Conservation (phyloP, 73 alveolate species). For the Uronychia setigera region DNA sequence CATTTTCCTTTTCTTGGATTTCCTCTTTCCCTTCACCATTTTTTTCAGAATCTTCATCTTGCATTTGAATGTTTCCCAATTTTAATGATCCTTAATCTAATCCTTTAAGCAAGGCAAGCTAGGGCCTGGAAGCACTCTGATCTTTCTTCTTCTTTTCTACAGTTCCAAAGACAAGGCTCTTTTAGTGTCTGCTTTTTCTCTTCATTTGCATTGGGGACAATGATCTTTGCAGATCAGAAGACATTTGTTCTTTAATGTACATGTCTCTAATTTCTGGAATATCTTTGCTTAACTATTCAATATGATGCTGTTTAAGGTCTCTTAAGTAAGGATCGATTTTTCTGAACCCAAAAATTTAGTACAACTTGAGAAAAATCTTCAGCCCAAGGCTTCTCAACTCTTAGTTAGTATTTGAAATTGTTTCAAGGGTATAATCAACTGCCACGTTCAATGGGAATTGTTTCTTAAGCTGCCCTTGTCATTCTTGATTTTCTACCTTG, state of each 20-base stretch:
- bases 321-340: slow-evolving; percentile 8
- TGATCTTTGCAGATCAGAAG: neutral
- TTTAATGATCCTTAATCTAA: no score
- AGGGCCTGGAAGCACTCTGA: neutral
- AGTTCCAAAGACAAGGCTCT: neutral
- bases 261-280: slow-evolving; percentile 3
- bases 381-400: neutral
- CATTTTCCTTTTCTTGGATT: neutral
- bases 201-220: neutral
- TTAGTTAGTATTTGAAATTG: neutral
- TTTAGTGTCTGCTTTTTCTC: neutral
- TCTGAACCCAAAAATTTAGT: slow-evolving; percentile 3
- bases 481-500: neutral
- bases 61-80: no score
- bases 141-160: neutral
- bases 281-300: neutral
- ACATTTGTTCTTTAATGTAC: neutral
- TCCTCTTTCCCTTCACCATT: no score
- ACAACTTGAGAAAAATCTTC: neutral
- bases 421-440: neutral
- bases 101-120: neutral
- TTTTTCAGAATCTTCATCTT: no score
- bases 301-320: neutral
- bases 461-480: neutral
- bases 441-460: neutral